A percentile compares a stretch with the other conserved stretches of the same genome.
phyloP scores from a whole-genome alignment of 495 filamentous ascomycete genomes.

The Hypoxylon lenormandii region DNA sequence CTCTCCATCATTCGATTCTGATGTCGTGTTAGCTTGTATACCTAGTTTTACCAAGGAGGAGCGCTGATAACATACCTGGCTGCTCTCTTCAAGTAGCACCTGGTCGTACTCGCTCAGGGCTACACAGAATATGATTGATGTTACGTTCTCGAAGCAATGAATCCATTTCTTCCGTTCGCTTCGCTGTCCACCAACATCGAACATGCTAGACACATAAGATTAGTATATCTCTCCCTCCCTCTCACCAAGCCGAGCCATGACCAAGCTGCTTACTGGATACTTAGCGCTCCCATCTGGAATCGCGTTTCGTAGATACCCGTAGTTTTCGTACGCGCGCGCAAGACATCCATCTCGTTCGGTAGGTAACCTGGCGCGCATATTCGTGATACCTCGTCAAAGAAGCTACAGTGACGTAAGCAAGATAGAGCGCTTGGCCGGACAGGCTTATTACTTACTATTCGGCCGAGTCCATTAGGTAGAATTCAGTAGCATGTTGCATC shows the following conservation, averaged over 20 bases:
- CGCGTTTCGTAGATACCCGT: conserved; percentile 99
- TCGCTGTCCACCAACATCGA: conserved; percentile 95
- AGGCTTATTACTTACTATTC: conserved; percentile 79
- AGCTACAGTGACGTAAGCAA: conserved; percentile 66
- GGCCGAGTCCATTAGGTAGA: conserved; percentile 98
- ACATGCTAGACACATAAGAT: conserved; percentile 76
- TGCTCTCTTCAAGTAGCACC: conserved; percentile 93
- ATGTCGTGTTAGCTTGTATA: conserved; percentile 34
- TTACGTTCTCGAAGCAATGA: conserved; percentile 99
- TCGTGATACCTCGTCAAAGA: conserved; percentile 90
- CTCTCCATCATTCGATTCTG: conserved; percentile 99
- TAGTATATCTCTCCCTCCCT: conserved; percentile 39
- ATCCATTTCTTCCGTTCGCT: conserved; percentile 99
- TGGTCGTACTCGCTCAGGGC: conserved; percentile 99
- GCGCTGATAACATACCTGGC: conserved; percentile 73
- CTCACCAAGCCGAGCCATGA: conserved; percentile 9
- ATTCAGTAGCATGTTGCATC: conserved; percentile 95
- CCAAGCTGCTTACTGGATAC: conserved; percentile 86
- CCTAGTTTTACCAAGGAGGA: neutral
- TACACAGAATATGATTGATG: conserved; percentile 99
- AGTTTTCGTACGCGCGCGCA: conserved; percentile 97
- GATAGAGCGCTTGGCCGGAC: neutral
- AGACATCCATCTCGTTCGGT: conserved; percentile 89
- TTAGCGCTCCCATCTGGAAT: conserved; percentile 96
- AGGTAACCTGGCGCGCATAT: conserved; percentile 89